These are phyloP conservation scores for Coemansia sp. DNA, from an alignment of 192 early-diverging fungal genomes.

Conservation along the genomic window DNA sequence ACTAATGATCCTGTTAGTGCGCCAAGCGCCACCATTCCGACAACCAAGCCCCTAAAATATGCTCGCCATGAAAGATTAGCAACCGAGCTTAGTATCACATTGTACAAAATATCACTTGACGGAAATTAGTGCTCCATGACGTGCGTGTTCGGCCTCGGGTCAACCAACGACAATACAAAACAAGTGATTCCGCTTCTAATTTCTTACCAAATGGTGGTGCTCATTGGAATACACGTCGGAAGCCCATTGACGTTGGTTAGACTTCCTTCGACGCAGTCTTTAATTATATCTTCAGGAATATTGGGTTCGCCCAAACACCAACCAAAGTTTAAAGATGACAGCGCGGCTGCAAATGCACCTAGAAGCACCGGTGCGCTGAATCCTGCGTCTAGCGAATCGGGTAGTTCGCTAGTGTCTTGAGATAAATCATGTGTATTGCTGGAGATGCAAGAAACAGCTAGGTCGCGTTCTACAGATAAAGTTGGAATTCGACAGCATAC, in stretches of 20 bases:
- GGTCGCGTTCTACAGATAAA: neutral
- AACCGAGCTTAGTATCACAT: neutral
- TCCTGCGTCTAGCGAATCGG: constrained; percentile 40
- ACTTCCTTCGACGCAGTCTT: constrained; percentile 46
- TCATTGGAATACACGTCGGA: constrained; percentile 47
- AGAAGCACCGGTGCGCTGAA: constrained; percentile 25
- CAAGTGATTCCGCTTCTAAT: neutral
- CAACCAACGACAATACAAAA: neutral
- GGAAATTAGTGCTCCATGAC: neutral
- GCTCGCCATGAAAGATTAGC: neutral
- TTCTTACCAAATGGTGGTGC: constrained; percentile 53
- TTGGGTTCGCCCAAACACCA: constrained; percentile 57
- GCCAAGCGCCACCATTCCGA: constrained; percentile 60
- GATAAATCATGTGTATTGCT: constrained; percentile 21
- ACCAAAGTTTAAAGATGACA: constrained; percentile 54
- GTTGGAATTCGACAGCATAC: neutral
- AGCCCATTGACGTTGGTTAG: constrained; percentile 20
- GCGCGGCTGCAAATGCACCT: constrained; percentile 34
- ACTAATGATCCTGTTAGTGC: constrained; percentile 65
- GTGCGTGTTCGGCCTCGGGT: neutral
- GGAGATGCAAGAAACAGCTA: neutral
- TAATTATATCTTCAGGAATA: constrained; percentile 56
- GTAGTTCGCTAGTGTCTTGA: neutral
- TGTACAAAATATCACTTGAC: neutral
- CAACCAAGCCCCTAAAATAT: constrained; percentile 57